A percentile compares a stretch with the other conserved stretches of the same genome.
phyloP scores from a whole-genome alignment of 1,284 basidiomycete species.

The Melampsora abietis-canadensis region DNA sequence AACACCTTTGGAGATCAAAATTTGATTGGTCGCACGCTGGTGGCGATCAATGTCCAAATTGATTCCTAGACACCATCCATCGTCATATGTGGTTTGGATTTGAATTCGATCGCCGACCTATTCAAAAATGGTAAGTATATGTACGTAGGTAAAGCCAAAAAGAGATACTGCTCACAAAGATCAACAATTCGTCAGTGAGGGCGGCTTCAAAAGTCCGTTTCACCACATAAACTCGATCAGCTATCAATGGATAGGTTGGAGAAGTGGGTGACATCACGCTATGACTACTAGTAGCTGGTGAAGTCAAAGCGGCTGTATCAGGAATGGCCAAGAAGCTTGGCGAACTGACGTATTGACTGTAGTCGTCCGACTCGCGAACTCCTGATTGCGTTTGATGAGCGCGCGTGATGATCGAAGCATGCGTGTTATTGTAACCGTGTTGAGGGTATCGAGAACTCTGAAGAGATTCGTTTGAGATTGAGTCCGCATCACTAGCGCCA shows the following conservation, averaged over 20 bases:
- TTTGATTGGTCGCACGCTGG: not conserved
- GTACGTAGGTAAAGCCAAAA: too few relatives aligned
- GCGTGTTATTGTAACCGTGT: slow-evolving; percentile 4
- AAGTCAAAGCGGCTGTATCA: too few relatives aligned
- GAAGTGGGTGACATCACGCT: too few relatives aligned
- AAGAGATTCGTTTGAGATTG: slow-evolving; percentile 3
- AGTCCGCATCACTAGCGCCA: not conserved
- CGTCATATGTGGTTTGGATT: slow-evolving; percentile 26
- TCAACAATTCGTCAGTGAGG: slow-evolving; percentile 30
- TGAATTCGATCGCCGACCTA: slow-evolving; percentile 34
- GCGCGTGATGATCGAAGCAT: not conserved
- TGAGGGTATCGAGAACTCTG: not conserved
- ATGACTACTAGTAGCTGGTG: too few relatives aligned
- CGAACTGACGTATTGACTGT: too few relatives aligned
- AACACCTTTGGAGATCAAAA: slow-evolving; percentile 14
- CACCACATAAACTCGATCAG: slow-evolving; percentile 15
- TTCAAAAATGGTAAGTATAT: too few relatives aligned
- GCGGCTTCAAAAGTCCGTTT: slow-evolving; percentile 37
- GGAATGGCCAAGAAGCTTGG: too few relatives aligned
- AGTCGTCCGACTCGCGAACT: slow-evolving; percentile 13
- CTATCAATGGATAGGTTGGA: slow-evolving; percentile 1
- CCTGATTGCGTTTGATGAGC: slow-evolving; percentile 1
- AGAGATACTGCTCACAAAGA: not conserved
- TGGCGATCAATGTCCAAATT: slow-evolving; percentile 24
- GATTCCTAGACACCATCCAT: slow-evolving; percentile 38